These are phyloP conservation scores for Plasmodium fragile DNA, from an alignment of 169 alveolate genomes.

Conservation along the genomic window DNA sequence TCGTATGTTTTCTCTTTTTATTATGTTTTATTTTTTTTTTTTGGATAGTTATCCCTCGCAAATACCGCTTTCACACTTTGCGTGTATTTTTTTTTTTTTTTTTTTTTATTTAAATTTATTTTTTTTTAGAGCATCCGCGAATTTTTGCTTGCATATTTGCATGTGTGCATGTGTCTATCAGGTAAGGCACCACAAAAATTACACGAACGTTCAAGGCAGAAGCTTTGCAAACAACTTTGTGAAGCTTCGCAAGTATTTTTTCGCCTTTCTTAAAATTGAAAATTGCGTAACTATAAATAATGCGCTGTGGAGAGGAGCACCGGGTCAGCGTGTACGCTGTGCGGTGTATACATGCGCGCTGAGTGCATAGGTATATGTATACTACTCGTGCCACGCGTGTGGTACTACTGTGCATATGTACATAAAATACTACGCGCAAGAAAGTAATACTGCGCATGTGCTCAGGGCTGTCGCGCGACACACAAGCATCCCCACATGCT, in stretches of 20 bases:
- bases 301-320: background rate
- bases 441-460: background rate
- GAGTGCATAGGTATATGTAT: background rate
- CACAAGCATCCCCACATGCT: background rate
- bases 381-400: background rate
- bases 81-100: slow-evolving; percentile 16
- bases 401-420: slow-evolving; percentile 9
- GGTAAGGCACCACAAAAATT: slow-evolving; percentile 21
- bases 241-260: background rate
- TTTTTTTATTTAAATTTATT: slow-evolving; percentile 2
- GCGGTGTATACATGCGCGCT: background rate
- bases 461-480: background rate
- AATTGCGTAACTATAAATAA: background rate
- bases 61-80: slow-evolving; percentile 15
- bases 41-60: slow-evolving; percentile 10
- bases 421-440: background rate
- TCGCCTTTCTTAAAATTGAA: background rate
- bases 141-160: slow-evolving; percentile 25
- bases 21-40: slow-evolving; percentile 21
- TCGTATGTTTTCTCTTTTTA: background rate
- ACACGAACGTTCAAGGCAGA: background rate
- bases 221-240: background rate
- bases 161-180: slow-evolving; percentile 65
- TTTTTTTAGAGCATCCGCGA: slow-evolving; percentile 51
- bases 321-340: background rate